Conservation (phyloP, 257 asterid species). For the Gynochthodes officinalis region DNA sequence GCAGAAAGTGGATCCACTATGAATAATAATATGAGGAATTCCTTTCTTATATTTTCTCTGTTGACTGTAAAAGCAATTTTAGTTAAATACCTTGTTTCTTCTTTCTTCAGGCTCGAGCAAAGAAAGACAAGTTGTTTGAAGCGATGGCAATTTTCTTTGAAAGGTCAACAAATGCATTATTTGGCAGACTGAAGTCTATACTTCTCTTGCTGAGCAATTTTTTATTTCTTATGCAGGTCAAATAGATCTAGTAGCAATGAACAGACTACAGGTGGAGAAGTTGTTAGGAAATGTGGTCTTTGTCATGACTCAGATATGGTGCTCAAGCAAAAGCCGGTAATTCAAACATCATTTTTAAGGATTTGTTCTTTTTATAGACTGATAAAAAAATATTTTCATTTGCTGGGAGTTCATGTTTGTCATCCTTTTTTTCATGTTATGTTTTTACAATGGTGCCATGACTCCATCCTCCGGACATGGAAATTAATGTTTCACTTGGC, state of each 20-base stretch:
- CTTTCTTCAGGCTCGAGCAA: conserved; percentile 66
- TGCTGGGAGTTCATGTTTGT: background rate
- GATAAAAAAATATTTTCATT: background rate
- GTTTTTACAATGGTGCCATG: background rate
- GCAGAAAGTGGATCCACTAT: background rate
- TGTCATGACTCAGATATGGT: conserved; percentile 89
- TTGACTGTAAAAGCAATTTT: background rate
- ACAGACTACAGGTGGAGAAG: conserved; percentile 54
- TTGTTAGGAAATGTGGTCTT: conserved; percentile 72
- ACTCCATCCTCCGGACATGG: background rate
- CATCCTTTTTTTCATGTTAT: background rate
- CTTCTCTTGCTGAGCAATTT: conserved; percentile 27
- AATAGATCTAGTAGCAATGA: conserved; percentile 58
- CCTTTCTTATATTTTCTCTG: background rate
- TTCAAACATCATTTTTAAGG: conserved; percentile 7
- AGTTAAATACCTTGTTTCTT: background rate
- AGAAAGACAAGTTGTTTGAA: conserved; percentile 80
- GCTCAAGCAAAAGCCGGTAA: conserved; percentile 84
- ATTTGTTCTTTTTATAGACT: background rate
- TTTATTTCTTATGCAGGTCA: conserved; percentile 49
- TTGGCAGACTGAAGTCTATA: background rate
- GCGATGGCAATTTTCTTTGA: conserved; percentile 90
- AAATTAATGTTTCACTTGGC: conserved; percentile 2
- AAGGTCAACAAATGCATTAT: conserved; percentile 42
- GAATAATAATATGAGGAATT: background rate